Evolutionary conservation across 148 eudicot species (phyloP), one percentile per base, ranked within the genome.

Genomic region (Salicornia ramosissima): DNA sequence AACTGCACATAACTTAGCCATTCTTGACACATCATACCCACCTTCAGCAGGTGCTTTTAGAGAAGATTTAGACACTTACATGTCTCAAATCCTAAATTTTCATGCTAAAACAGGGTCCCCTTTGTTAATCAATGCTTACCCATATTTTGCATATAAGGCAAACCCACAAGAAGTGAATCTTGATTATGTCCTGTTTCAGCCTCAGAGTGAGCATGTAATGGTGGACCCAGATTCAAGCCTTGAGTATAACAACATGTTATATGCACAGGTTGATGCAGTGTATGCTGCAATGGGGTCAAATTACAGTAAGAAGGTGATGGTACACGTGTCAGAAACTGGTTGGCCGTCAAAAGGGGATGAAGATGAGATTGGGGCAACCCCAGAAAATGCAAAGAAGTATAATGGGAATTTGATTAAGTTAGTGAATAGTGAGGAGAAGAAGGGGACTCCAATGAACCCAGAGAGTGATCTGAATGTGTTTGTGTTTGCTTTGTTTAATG

Each of bases 301-400:
- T 0, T 90, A 85, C 63, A 90, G 55, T 74, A 80, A 79, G 71
- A 85, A 72, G 18, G 80, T 88, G 9, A 62, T 78, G 3, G 83
- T 93, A 2, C 87, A 88, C 75, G 80, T 93, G 16, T 93, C 98
- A 3, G 96, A 93, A 74, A 90, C 98, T 0, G 98, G 98, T 12
- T 93, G 98, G 98, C 98, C 98, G 22, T 90, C 98, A 1, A 92
- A 86, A 54, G 97, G 96, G 1, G 96, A 92, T 57, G 73, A 63
- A 4, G 89, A 92, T 34, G 98, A 93, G 71, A 73, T 81, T 0
- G 98, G 98, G 1, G 98, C 98, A 0, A 78, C 85, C 2, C 81
- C 80, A 19, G 98, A 93, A 11, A 90, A 93, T 52, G 98, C 98
- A 15, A 86, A 76, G 81, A 93, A 82, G 83, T 93, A 93, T 26